Percentiles rank a stretch among this genome's conserved stretches.
Evolutionary conservation across 2,329 filamentous ascomycete species (phyloP).

Genomic region (Elsinoe perseae): DNA sequence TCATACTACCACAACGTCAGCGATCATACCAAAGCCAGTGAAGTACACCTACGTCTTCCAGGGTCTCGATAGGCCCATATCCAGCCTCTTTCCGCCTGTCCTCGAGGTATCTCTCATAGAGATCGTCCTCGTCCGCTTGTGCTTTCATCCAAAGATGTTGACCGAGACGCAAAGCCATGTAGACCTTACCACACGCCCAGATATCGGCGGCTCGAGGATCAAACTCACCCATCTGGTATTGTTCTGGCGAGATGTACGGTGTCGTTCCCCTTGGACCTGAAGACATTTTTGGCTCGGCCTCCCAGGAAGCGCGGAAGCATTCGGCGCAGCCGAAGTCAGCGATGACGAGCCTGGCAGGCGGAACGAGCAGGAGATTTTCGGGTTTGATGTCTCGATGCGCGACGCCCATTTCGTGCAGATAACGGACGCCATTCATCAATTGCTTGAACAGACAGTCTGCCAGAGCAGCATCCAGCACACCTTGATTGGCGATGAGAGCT

Average conservation of each 20-base stretch:
- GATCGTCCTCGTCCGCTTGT: constrained; percentile 39
- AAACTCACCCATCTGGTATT: constrained; percentile 57
- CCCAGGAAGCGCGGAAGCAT: constrained; percentile 70
- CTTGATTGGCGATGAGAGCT: too few species aligned
- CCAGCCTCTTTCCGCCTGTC: constrained; percentile 86
- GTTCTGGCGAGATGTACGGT: constrained; percentile 80
- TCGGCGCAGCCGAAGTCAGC: constrained; percentile 88
- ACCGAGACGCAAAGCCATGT: constrained; percentile 65
- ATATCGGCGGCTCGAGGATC: constrained; percentile 77
- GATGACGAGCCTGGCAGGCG: constrained; percentile 77
- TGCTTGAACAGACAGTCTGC: constrained; percentile 78
- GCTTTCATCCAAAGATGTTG: constrained; percentile 69
- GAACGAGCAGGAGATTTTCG: constrained; percentile 74
- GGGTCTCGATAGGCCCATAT: constrained; percentile 89
- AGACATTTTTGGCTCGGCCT: constrained; percentile 62
- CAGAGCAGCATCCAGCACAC: too few species aligned
- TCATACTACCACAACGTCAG: too few species aligned
- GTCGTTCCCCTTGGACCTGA: constrained; percentile 78
- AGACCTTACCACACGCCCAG: constrained; percentile 79
- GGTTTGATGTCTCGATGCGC: constrained; percentile 88
- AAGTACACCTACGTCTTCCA: constrained; percentile 69
- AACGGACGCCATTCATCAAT: constrained; percentile 70
- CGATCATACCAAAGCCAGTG: too few species aligned
- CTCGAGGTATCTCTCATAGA: constrained; percentile 57
- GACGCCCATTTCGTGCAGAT: constrained; percentile 75